A percentile compares a stretch with the other conserved stretches of the same genome.
These are phyloP conservation scores for Mentha longifolia DNA, from an alignment of 257 asterid species.

Conservation along the genomic window DNA sequence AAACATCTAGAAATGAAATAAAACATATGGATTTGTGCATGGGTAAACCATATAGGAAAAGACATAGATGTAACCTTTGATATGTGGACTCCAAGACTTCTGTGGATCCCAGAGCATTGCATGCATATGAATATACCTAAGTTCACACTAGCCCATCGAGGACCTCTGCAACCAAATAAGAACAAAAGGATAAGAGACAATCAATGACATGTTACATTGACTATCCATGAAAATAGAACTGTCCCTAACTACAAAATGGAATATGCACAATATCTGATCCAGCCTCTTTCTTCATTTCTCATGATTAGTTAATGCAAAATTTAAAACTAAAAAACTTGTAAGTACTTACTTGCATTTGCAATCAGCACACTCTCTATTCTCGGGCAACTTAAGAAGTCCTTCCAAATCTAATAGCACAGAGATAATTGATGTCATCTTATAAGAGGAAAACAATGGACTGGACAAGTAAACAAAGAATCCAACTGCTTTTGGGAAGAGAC, in stretches of 20 bases:
- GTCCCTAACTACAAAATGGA: conserved; percentile 7
- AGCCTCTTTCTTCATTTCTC: not conserved
- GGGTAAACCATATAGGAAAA: conserved; percentile 9
- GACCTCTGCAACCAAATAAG: conserved; percentile 64
- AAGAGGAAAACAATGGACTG: conserved; percentile 19
- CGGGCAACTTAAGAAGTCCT: conserved; percentile 97
- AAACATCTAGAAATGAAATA: conserved; percentile 3
- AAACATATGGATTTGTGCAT: not conserved
- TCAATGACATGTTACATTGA: not conserved
- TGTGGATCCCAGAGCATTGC: conserved; percentile 99
- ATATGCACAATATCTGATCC: conserved; percentile 16
- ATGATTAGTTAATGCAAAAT: not conserved
- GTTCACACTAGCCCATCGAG: conserved; percentile 99
- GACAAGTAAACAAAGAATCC: conserved; percentile 18
- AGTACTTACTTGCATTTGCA: conserved; percentile 90
- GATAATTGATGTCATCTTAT: conserved; percentile 25
- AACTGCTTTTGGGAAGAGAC: not conserved
- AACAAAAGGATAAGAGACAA: not conserved
- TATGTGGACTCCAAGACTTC: conserved; percentile 99
- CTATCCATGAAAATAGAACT: conserved; percentile 15
- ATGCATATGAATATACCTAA: conserved; percentile 96
- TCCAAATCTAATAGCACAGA: conserved; percentile 73
- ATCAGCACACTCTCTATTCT: conserved; percentile 99
- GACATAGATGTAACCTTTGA: conserved; percentile 71
- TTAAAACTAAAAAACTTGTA: conserved; percentile 11